Evolutionary conservation across 2,329 filamentous ascomycete species (phyloP).

Genomic region (Pestalotiopsis sp.): DNA sequence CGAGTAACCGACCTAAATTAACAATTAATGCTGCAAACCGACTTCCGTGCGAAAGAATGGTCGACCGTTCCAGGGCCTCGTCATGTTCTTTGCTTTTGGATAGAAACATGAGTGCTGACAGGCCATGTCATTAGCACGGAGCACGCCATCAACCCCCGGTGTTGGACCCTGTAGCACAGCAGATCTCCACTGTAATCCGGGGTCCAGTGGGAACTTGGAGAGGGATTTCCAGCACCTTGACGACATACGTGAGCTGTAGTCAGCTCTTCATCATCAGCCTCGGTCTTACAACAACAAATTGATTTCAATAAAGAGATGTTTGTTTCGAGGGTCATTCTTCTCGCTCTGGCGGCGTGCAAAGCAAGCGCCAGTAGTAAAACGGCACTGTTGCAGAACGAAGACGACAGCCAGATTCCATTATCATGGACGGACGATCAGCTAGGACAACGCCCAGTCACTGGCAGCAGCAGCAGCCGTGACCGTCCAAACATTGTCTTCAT

Average conservation of each 20-base stretch:
- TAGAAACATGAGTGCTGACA: too few relatives aligned
- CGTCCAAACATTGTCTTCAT: conserved; percentile 66
- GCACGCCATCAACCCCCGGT: background rate
- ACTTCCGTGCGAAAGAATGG: too few relatives aligned
- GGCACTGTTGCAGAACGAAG: background rate
- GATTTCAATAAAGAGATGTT: background rate
- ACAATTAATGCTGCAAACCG: too few relatives aligned
- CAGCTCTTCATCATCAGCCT: conserved; percentile 14
- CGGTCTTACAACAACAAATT: conserved; percentile 5
- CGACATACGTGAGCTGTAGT: conserved; percentile 36
- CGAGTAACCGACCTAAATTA: too few relatives aligned
- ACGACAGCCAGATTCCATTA: background rate
- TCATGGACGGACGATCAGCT: background rate
- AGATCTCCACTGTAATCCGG: background rate
- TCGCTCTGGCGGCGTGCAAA: background rate
- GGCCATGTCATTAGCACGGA: background rate
- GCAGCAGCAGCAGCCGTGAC: background rate
- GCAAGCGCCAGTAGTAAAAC: background rate
- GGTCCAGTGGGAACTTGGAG: background rate
- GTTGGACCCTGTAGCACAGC: background rate
- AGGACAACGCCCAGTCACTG: background rate
- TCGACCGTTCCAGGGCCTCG: too few relatives aligned
- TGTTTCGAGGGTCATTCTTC: background rate
- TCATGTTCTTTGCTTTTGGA: too few relatives aligned
- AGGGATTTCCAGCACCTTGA: conserved; percentile 27